Evolutionary conservation across 345 rosid genomes (phyloP).

Genomic region (Excoecaria agallocha): DNA sequence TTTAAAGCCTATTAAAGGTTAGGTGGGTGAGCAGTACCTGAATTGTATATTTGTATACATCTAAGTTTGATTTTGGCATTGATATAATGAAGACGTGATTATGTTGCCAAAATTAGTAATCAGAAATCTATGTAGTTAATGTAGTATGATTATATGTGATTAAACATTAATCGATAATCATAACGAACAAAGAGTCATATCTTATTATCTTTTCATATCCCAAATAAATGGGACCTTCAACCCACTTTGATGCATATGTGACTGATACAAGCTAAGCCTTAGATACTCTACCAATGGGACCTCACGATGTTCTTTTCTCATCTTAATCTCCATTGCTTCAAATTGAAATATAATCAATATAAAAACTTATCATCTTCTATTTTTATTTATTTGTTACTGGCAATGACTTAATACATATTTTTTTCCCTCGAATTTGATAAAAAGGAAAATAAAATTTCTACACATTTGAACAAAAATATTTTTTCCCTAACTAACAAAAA

Average conservation of each 20-base stretch:
- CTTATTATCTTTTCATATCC: slow-evolving; percentile 20
- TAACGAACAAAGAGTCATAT: not conserved
- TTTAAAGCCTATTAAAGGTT: not conserved
- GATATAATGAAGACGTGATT: not conserved
- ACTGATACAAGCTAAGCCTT: slow-evolving; percentile 13
- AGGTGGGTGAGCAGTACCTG: not conserved
- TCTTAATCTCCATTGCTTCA: not conserved
- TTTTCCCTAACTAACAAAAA: no score
- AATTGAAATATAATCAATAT: slow-evolving; percentile 6
- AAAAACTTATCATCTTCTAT: slow-evolving; percentile 30
- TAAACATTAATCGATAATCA: slow-evolving; percentile 10
- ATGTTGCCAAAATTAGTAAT: slow-evolving; percentile 22
- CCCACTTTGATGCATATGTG: slow-evolving; percentile 2
- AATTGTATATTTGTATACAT: not conserved
- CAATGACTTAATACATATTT: no score
- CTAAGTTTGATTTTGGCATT: not conserved
- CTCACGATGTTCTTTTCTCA: not conserved
- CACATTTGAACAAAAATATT: no score
- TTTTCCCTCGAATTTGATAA: no score
- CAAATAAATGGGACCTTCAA: slow-evolving; percentile 16
- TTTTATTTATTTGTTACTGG: no score
- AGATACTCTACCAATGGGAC: not conserved
- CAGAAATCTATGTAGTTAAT: not conserved
- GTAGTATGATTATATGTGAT: not conserved
- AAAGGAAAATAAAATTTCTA: no score